Conservation (phyloP, 225 moss, liverwort and hornwort species). For the Antitrichia curtipendula region DNA sequence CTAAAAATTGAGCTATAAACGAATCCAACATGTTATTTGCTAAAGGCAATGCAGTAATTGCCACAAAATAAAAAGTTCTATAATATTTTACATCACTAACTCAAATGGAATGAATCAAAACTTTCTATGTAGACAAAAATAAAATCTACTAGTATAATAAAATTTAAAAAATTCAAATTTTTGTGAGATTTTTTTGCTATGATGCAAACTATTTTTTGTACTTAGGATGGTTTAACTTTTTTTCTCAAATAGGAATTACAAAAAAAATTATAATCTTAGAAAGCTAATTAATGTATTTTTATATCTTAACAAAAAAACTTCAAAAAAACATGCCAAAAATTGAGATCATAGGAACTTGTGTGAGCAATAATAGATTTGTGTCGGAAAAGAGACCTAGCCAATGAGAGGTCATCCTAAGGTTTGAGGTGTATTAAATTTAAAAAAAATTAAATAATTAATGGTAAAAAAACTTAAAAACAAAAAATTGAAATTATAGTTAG, state of each 20-base stretch:
- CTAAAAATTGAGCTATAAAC: not conserved
- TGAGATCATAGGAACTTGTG: fast-evolving
- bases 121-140: not conserved
- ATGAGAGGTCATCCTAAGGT: not conserved
- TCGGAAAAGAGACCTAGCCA: not conserved
- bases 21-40: not conserved
- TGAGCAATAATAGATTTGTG: fast-evolving
- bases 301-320: not conserved
- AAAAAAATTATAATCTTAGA: not conserved
- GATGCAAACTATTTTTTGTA: fast-evolving
- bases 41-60: not conserved
- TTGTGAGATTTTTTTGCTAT: fast-evolving
- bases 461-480: too few relatives aligned
- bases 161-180: not conserved
- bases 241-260: fast-evolving
- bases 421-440: not conserved
- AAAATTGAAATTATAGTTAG: not conserved
- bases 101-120: not conserved
- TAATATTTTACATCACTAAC: not conserved
- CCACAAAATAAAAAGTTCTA: not conserved
- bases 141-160: not conserved
- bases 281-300: too few relatives aligned
- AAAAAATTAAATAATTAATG: not conserved
- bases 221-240: fast-evolving
- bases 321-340: not conserved